phyloP scores from a whole-genome alignment of 352 stramenopile species.

The Pythium folliculosum region DNA sequence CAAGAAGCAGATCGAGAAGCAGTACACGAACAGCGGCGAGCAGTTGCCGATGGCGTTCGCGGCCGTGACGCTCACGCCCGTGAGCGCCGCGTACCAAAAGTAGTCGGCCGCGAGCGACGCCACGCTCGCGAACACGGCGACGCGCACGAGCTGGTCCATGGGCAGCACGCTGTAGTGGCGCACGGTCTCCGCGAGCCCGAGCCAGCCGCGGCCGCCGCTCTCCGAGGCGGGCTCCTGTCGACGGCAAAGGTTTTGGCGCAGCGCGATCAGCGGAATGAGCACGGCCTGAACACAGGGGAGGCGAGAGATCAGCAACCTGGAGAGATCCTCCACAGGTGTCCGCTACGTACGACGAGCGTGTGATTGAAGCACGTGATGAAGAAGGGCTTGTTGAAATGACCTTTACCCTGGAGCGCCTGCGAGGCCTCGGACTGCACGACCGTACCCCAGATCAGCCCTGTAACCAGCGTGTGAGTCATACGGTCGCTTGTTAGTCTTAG shows the following conservation, averaged over 20 bases:
- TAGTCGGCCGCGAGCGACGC: slow-evolving; percentile 58
- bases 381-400: slow-evolving; percentile 54
- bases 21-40: slow-evolving; percentile 67
- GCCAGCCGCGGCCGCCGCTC: too few species aligned
- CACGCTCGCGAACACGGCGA: slow-evolving; percentile 39
- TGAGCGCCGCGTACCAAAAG: slow-evolving; percentile 59
- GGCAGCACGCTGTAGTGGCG: slow-evolving; percentile 41
- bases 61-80: slow-evolving; percentile 44
- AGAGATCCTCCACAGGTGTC: too few species aligned
- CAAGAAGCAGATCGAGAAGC: slow-evolving; percentile 64
- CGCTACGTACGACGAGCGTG: slow-evolving; percentile 27
- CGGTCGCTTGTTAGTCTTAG: too few species aligned
- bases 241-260: too few species aligned
- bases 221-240: too few species aligned
- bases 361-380: slow-evolving; percentile 68
- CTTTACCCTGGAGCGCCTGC: slow-evolving; percentile 20
- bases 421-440: slow-evolving; percentile 18
- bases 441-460: slow-evolving; percentile 17
- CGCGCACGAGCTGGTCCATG: slow-evolving; percentile 29
- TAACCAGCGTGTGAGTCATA: too few species aligned
- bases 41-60: slow-evolving; percentile 61
- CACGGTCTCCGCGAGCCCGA: slow-evolving; percentile 24
- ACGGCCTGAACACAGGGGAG: too few species aligned
- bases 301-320: too few species aligned
- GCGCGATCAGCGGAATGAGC: slow-evolving; percentile 41